Percentiles rank a stretch among this genome's conserved stretches.
These are phyloP conservation scores for Tremellales sp. DNA, from an alignment of 1,284 basidiomycete genomes.

Conservation along the genomic window DNA sequence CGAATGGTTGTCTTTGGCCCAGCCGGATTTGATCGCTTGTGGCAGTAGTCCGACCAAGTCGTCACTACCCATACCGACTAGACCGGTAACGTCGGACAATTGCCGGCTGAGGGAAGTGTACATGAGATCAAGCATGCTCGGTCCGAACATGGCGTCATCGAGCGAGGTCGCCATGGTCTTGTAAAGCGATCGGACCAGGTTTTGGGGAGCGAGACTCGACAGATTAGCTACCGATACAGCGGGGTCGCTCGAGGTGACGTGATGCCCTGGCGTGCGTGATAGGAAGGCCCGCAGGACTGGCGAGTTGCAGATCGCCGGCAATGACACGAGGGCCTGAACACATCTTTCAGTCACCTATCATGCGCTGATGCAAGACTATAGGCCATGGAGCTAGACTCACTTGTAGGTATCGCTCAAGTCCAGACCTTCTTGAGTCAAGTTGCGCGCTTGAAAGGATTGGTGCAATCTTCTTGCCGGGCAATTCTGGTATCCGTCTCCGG, in stretches of 20 bases:
- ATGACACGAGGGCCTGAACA: slow-evolving; percentile 66
- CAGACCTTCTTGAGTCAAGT: slow-evolving; percentile 71
- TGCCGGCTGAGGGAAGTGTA: slow-evolving; percentile 64
- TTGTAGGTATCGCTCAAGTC: slow-evolving; percentile 85
- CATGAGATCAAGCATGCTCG: slow-evolving; percentile 90
- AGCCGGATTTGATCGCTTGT: slow-evolving; percentile 51
- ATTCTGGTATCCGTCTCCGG: slow-evolving; percentile 52
- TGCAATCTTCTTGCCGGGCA: slow-evolving; percentile 87
- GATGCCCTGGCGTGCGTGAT: slow-evolving; percentile 54
- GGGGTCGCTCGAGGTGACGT: slow-evolving; percentile 4
- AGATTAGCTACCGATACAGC: slow-evolving; percentile 40
- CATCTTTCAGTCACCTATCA: too few relatives aligned
- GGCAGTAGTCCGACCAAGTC: slow-evolving; percentile 28
- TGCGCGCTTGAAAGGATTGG: slow-evolving; percentile 70
- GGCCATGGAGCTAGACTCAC: slow-evolving; percentile 49
- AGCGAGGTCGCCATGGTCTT: slow-evolving; percentile 83
- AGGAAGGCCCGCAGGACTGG: slow-evolving; percentile 79
- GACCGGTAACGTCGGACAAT: slow-evolving; percentile 72
- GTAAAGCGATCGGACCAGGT: slow-evolving; percentile 74
- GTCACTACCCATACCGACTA: slow-evolving; percentile 74
- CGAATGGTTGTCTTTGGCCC: not conserved
- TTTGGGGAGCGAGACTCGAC: slow-evolving; percentile 55
- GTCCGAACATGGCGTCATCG: slow-evolving; percentile 88
- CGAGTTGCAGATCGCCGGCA: slow-evolving; percentile 73
- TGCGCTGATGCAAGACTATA: slow-evolving; percentile 3